Evolutionary conservation across 768 basidiomycete species (phyloP).

Genomic region (Tricholoma sp.): DNA sequence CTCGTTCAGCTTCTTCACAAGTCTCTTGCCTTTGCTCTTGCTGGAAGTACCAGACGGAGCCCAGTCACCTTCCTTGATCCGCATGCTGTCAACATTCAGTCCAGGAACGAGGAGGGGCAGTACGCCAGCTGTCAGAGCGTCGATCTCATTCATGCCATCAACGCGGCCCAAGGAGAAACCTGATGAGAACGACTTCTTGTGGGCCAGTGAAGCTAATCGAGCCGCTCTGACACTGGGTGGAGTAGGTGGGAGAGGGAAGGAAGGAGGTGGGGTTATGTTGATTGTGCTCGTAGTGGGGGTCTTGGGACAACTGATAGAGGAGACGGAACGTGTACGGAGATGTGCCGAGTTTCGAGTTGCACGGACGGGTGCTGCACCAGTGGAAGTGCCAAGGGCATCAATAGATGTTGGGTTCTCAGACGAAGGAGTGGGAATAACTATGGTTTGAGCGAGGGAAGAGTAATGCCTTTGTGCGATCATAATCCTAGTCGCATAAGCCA

Average conservation of each 20-base stretch:
- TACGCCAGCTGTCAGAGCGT: conserved; percentile 63
- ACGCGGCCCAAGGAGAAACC: conserved; percentile 58
- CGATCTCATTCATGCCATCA: conserved; percentile 60
- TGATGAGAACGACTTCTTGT: conserved; percentile 61
- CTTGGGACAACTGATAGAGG: conserved; percentile 41
- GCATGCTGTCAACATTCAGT: conserved; percentile 52
- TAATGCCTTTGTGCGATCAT: conserved; percentile 75
- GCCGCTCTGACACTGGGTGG: conserved; percentile 60
- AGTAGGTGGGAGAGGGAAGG: conserved; percentile 70
- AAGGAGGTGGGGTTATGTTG: conserved; percentile 53
- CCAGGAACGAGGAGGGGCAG: conserved; percentile 66
- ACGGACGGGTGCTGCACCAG: conserved; percentile 29
- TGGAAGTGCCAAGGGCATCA: conserved; percentile 29
- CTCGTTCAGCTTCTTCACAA: conserved; percentile 32
- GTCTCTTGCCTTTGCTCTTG: conserved; percentile 35
- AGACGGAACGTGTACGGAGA: conserved; percentile 56
- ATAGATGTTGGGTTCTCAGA: conserved; percentile 38
- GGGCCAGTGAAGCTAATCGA: conserved; percentile 47
- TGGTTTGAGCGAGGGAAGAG: conserved; percentile 62
- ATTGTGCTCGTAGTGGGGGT: conserved; percentile 33
- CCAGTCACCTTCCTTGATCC: conserved; percentile 42
- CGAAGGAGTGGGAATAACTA: conserved; percentile 40
- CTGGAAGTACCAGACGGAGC: conserved; percentile 37
- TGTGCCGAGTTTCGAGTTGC: conserved; percentile 35
- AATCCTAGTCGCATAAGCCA: conserved; percentile 49